Percentiles rank a stretch among this genome's conserved stretches.
Conservation (phyloP, 2,329 filamentous ascomycete species). For the Ophiostoma ulmi region DNA sequence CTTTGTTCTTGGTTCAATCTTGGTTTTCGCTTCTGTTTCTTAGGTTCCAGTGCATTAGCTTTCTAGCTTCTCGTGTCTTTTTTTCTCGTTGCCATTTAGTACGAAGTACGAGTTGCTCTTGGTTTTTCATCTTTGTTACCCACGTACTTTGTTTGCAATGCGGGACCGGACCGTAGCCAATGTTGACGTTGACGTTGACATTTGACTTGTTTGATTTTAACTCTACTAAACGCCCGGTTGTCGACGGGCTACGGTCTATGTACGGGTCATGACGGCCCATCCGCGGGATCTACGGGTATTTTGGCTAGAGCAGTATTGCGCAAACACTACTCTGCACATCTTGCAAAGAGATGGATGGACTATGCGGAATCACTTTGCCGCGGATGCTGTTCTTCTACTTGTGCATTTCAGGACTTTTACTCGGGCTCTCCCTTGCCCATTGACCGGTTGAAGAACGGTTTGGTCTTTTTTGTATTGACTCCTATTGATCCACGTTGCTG, state of each 20-base stretch:
- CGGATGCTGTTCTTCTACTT: background rate
- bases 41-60: background rate
- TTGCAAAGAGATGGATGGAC: background rate
- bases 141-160: background rate
- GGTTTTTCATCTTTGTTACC: too few relatives aligned
- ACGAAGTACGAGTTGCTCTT: too few relatives aligned
- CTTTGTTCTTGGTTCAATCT: background rate
- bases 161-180: background rate
- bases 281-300: background rate
- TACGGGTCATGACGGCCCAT: background rate
- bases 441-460: slow-evolving; percentile 1
- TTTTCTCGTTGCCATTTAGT: background rate
- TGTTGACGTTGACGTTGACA: background rate
- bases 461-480: background rate
- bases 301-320: background rate
- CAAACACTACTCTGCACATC: background rate
- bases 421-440: background rate
- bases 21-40: background rate
- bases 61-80: background rate
- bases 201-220: background rate
- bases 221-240: background rate
- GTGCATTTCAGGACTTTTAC: background rate
- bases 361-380: background rate
- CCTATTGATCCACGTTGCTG: too few relatives aligned
- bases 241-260: background rate